Conservation (phyloP, 2,329 filamentous ascomycete genomes). For the Penicillium rolfsii region DNA sequence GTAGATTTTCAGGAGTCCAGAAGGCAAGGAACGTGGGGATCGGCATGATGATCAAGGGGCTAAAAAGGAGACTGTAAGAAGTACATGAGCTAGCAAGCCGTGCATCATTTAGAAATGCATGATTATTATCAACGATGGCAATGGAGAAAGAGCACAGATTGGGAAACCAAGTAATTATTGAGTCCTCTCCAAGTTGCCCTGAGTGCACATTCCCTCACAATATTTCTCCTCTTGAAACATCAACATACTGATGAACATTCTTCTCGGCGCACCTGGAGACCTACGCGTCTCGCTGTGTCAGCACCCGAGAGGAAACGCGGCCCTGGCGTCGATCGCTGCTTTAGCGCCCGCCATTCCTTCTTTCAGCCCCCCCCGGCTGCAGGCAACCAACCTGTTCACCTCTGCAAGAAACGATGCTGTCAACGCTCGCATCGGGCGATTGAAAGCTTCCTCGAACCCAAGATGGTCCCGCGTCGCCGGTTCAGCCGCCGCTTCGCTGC, state of each 20-base stretch:
- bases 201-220: not conserved
- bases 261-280: not conserved
- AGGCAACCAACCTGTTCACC: constrained; percentile 12
- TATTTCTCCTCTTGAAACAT: not conserved
- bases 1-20: not conserved
- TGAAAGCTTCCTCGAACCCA: constrained; percentile 18
- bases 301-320: constrained; percentile 15
- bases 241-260: not conserved
- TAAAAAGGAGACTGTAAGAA: not conserved
- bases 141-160: not conserved
- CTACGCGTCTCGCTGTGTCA: constrained; percentile 27
- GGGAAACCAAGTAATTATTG: not conserved
- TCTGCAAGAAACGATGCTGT: constrained; percentile 14
- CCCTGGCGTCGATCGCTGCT: constrained; percentile 19
- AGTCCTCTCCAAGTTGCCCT: not conserved
- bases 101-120: not conserved
- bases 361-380: constrained; percentile 11
- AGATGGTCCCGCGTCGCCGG: constrained; percentile 48
- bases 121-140: not conserved
- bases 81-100: not conserved
- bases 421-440: constrained; percentile 13
- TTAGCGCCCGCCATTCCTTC: constrained; percentile 7
- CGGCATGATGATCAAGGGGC: not conserved
- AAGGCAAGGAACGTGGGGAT: not conserved
- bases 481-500: constrained; percentile 45